These are phyloP conservation scores for Fraxinus pennsylvanica DNA, from an alignment of 257 asterid species.

Conservation along the genomic window DNA sequence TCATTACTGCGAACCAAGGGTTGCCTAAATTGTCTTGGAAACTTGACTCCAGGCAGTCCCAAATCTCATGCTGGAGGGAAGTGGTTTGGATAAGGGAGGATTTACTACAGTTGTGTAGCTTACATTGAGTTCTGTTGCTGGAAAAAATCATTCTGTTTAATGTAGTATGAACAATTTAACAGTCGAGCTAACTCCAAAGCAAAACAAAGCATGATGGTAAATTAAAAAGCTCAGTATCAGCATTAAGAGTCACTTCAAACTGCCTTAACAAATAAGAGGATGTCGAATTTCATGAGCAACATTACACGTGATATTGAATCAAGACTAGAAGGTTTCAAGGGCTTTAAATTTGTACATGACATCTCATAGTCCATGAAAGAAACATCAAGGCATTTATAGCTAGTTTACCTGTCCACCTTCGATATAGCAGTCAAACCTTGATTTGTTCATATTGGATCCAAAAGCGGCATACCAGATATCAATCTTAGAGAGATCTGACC, in stretches of 20 bases:
- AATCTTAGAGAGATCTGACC: conserved; percentile 65
- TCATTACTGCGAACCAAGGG: background rate
- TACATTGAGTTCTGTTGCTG: background rate
- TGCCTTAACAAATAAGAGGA: background rate
- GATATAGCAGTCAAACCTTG: conserved; percentile 81
- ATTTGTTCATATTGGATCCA: conserved; percentile 76
- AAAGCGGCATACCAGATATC: conserved; percentile 80
- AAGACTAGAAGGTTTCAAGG: background rate
- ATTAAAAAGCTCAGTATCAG: background rate
- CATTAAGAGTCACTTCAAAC: background rate
- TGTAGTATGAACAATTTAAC: background rate
- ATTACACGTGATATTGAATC: background rate
- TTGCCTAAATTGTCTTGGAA: background rate
- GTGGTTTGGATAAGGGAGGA: background rate
- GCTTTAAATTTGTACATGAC: background rate
- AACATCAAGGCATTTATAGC: conserved; percentile 10
- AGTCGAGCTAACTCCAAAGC: background rate
- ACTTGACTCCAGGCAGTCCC: background rate
- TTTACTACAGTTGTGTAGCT: background rate
- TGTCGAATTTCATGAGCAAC: background rate
- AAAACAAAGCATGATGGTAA: background rate
- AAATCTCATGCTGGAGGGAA: background rate
- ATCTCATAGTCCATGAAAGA: background rate
- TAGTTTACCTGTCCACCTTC: conserved; percentile 84
- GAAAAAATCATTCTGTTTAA: background rate